Evolutionary conservation across 1,284 basidiomycete species (phyloP), one percentile per base, ranked within the genome.

Genomic region (Ustilago cynodontis): DNA sequence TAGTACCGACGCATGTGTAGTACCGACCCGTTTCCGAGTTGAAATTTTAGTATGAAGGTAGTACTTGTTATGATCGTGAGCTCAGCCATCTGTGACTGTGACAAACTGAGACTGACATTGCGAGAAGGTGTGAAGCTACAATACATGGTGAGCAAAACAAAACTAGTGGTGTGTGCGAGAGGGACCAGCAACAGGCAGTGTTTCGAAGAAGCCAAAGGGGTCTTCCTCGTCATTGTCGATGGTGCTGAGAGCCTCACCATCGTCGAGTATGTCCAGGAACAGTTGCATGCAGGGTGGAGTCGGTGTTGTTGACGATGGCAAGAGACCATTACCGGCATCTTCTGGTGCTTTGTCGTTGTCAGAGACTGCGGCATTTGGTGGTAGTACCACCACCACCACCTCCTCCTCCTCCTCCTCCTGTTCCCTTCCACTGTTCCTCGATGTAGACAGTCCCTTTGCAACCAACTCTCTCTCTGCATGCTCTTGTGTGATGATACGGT

Each of bases 211-310:
- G 9, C 39, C 52, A 13, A 28, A 39, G 1, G 3, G 5, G 24
- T 22, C 22, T 4, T 33, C 20, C 28, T 62, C 53, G 14, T 45
- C 53, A 31, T 62, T 31, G 13, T 39, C 50, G 43, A 47, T 55
- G 26, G 51, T 29, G 43, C 45, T 55, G 41, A 62, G 60, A 49
- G 60, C 16, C 52, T 52, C 37, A 13, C 8, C 20, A 31, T 62
- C 22, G 35, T 62, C 53, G 13, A 54, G 29, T 1, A 37, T 39
- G 41, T 62, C 60, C 13, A n/a, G 6, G 53, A 33, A 9, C 20
- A 9, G 16, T n/a, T 28, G 26, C 7, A 28, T 22, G n/a, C 43
- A 10, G 0, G 35, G 13, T 5, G 49, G 28, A 52, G 58, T 16
- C 3, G 41, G 29, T 41, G 37, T 28, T 31, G 18, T 13, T 20